A percentile compares a stretch with the other conserved stretches of the same genome.
phyloP scores from a whole-genome alignment of 495 filamentous ascomycete species.

The Cetradonia linearis region DNA sequence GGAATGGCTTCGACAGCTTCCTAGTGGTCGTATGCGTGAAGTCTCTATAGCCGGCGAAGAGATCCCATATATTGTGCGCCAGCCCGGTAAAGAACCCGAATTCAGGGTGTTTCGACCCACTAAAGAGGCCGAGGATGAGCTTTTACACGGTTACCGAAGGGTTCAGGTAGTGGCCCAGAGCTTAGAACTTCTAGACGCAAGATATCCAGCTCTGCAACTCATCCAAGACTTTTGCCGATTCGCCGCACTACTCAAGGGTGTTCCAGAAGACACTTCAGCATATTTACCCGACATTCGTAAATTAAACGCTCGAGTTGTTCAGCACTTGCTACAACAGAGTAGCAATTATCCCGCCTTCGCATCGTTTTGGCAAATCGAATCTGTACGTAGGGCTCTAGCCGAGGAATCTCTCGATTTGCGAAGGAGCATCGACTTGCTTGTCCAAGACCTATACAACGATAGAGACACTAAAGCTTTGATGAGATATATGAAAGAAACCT shows the following conservation, averaged over 20 bases:
- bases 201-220: slow-evolving; percentile 20
- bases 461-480: slow-evolving; percentile 15
- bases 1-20: slow-evolving; percentile 12
- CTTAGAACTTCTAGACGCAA: slow-evolving; percentile 17
- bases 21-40: neutral
- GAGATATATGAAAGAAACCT: slow-evolving; percentile 13
- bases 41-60: slow-evolving; percentile 10
- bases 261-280: slow-evolving; percentile 20
- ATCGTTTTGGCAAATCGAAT: slow-evolving; percentile 21
- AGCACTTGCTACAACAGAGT: slow-evolving; percentile 15
- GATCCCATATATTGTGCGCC: slow-evolving; percentile 19
- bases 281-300: slow-evolving; percentile 13
- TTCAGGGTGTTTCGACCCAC: slow-evolving; percentile 15
- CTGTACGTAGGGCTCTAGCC: slow-evolving; percentile 11
- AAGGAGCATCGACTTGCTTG: slow-evolving; percentile 15
- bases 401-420: slow-evolving; percentile 16
- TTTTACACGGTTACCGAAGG: slow-evolving; percentile 19
- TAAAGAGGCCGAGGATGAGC: slow-evolving; percentile 14
- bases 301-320: slow-evolving; percentile 9
- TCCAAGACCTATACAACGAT: slow-evolving; percentile 18
- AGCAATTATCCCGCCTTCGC: slow-evolving; percentile 18
- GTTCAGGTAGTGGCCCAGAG: slow-evolving; percentile 21
- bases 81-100: slow-evolving; percentile 10
- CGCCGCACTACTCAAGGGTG: slow-evolving; percentile 18
- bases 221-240: slow-evolving; percentile 19